A percentile compares a stretch with the other conserved stretches of the same genome.
These are phyloP conservation scores for Mycena alexandri DNA, from an alignment of 768 basidiomycete genomes.

Conservation along the genomic window DNA sequence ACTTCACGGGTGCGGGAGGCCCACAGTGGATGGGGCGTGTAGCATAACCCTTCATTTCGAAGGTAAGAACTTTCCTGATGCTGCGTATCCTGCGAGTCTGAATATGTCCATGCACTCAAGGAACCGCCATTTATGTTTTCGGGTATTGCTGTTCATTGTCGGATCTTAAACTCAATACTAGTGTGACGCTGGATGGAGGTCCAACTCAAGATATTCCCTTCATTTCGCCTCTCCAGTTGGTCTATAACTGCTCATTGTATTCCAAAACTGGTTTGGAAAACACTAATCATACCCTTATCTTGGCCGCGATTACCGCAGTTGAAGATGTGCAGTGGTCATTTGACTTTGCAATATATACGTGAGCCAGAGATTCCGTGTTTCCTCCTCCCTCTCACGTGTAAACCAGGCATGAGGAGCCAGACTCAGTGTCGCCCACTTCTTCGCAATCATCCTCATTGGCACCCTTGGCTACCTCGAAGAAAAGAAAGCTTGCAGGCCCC, in stretches of 20 bases:
- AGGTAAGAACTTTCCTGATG: conserved; percentile 24
- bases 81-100: conserved; percentile 16
- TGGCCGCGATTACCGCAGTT: conserved; percentile 11
- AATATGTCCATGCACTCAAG: conserved; percentile 20
- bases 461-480: conserved; percentile 8
- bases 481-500: conserved; percentile 26
- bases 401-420: conserved; percentile 14
- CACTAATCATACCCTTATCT: conserved; percentile 20
- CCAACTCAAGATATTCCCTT: conserved; percentile 12
- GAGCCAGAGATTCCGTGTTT: conserved; percentile 9
- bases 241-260: conserved; percentile 22
- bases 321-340: conserved; percentile 19
- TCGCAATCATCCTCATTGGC: conserved; percentile 14
- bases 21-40: conserved; percentile 23
- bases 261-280: conserved; percentile 24
- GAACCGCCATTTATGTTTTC: conserved; percentile 28
- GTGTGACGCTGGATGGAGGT: conserved; percentile 24
- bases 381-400: conserved; percentile 10
- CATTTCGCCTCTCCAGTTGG: conserved; percentile 16
- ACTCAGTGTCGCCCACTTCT: conserved; percentile 17
- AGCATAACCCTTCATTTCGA: conserved; percentile 24
- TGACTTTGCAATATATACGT: conserved; percentile 25
- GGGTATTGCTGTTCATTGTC: conserved; percentile 23
- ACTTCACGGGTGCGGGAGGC: conserved; percentile 23
- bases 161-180: conserved; percentile 21